These are phyloP conservation scores for Diaporthe caulivora DNA, from an alignment of 2,329 filamentous ascomycete genomes.

Conservation along the genomic window DNA sequence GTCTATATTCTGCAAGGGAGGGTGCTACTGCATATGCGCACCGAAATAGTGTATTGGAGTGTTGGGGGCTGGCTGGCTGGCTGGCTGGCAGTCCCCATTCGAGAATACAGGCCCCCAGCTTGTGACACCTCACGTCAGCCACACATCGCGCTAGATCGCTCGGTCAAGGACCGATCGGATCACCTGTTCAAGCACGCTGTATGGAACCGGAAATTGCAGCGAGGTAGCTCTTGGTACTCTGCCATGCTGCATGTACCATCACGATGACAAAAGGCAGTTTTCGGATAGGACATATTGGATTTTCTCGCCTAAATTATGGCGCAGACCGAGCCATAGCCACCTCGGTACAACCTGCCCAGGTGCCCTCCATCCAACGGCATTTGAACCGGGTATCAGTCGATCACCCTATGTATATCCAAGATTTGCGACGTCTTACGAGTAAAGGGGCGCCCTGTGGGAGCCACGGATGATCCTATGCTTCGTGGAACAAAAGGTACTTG, in stretches of 20 bases:
- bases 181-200: neutral
- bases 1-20: slow-evolving; percentile 18
- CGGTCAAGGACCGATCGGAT: slow-evolving; percentile 22
- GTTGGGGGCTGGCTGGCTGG: slow-evolving; percentile 24
- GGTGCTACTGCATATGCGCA: slow-evolving; percentile 27
- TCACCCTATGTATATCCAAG: no score
- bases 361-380: no score
- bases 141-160: slow-evolving; percentile 19
- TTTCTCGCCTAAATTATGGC: no score
- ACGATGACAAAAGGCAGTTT: neutral
- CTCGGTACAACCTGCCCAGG: no score
- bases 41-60: slow-evolving; percentile 4
- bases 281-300: no score
- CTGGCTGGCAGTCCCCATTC: neutral
- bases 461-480: no score
- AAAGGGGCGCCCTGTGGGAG: no score
- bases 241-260: neutral
- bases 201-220: neutral
- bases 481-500: no score
- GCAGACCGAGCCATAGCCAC: no score
- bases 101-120: slow-evolving; percentile 4
- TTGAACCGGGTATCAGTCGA: no score
- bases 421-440: no score
- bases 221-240: neutral
- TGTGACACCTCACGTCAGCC: slow-evolving; percentile 27